Base-by-base conservation (phyloP, 371 early-diverging fungal species). In the Phascolomyces articulosus region DNA sequence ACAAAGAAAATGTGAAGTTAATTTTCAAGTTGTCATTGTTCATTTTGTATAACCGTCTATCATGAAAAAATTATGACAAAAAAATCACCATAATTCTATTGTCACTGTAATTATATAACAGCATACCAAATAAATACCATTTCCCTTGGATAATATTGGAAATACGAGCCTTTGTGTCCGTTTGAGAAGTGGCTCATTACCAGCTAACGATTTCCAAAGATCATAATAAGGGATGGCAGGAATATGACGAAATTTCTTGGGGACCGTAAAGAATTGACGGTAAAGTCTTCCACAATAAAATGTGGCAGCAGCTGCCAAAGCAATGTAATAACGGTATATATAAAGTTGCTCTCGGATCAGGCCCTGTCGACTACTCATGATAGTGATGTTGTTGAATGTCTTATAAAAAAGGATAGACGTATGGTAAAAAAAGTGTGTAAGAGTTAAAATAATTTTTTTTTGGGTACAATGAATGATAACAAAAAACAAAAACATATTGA, bases 71-170 rank as follows among this genome's bases (percentile, higher is more conserved):
- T n/a, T n/a, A n/a, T n/a, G n/a, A n/a, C n/a, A n/a, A n/a, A n/a
- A n/a, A n/a, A n/a, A n/a, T n/a, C n/a, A n/a, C n/a, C n/a, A n/a
- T n/a, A n/a, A n/a, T n/a, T n/a, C n/a, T n/a, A n/a, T n/a, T n/a
- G n/a, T n/a, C n/a, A n/a, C n/a, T 63, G n/a, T 21, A n/a, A 28
- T 24, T 55, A 26, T 29, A 41, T 21, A 16, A 34, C 13, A n/a
- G n/a, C n/a, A 0, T 60, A 66, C 66, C 31, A 66, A 18, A 11
- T 60, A 60, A 11, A 66, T 20, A n/a, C 66, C 66, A 44, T 66
- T 56, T 21, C 34, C 57, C 18, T 61, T 55, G 3, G 29, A 18
- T 21, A 66, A 34, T 10, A 57, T 13, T 3, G 66, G 66, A 24
- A 41, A 53, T 11, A 66, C 57, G 1, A 66, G 48, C 29, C 57